Evolutionary conservation across 192 early-diverging fungal species (phyloP).

Genomic region (Coemansia aciculifera): DNA sequence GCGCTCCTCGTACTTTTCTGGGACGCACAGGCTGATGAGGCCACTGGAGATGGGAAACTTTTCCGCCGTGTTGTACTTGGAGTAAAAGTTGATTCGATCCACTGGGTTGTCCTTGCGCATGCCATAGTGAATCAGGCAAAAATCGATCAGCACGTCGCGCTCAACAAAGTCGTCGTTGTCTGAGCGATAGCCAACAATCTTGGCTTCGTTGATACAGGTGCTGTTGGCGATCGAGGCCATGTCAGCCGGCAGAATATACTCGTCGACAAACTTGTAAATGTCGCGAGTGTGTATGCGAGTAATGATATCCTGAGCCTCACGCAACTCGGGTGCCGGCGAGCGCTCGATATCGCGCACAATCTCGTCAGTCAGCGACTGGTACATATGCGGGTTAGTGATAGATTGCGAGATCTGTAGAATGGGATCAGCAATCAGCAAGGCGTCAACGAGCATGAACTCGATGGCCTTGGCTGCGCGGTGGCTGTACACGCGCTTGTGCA

Average conservation of each 20-base stretch:
- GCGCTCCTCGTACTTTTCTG: constrained; percentile 50
- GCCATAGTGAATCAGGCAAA: constrained; percentile 76
- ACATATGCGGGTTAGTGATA: constrained; percentile 66
- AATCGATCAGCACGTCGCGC: constrained; percentile 76
- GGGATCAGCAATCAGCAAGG: constrained; percentile 77
- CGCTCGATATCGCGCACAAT: constrained; percentile 75
- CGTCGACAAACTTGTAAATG: constrained; percentile 86
- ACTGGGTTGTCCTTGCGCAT: constrained; percentile 86
- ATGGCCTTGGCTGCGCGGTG: constrained; percentile 78
- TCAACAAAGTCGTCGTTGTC: constrained; percentile 62
- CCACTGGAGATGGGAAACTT: constrained; percentile 69
- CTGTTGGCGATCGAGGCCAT: constrained; percentile 25
- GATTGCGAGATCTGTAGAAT: constrained; percentile 63
- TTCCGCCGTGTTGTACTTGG: constrained; percentile 60
- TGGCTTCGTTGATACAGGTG: constrained; percentile 56
- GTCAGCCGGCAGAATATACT: constrained; percentile 64
- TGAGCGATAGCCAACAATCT: constrained; percentile 64
- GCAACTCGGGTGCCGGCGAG: constrained; percentile 62
- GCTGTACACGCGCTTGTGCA: constrained; percentile 85
- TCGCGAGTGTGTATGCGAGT: constrained; percentile 75
- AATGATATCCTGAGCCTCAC: constrained; percentile 68
- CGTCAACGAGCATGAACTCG: constrained; percentile 91
- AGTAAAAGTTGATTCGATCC: constrained; percentile 79
- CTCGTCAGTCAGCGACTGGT: constrained; percentile 78
- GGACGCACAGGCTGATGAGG: constrained; percentile 64